A percentile compares a stretch with the other conserved stretches of the same genome.
These are phyloP conservation scores for Saccharomycopsis selenospora DNA, from an alignment of 805 yeast species.

Conservation along the genomic window DNA sequence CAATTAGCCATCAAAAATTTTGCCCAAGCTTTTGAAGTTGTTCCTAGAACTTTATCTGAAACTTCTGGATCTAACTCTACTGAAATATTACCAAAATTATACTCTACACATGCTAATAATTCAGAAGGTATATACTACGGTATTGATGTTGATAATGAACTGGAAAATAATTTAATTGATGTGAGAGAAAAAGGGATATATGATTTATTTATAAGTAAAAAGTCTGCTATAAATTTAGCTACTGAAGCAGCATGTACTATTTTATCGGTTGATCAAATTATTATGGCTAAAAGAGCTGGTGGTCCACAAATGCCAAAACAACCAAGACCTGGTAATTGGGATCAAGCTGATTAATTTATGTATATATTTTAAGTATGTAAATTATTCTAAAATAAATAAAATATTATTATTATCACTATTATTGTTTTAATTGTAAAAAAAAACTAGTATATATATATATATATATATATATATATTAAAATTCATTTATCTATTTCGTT, in stretches of 20 bases:
- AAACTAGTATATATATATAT: no score
- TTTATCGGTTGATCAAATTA: constrained; percentile 89
- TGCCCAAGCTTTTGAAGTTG: constrained; percentile 90
- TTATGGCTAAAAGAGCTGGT: constrained; percentile 98
- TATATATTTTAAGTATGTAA: neutral
- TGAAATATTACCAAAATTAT: constrained; percentile 81
- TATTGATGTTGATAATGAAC: constrained; percentile 61
- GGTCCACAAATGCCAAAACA: constrained; percentile 90
- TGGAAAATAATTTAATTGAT: constrained; percentile 59
- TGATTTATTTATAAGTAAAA: constrained; percentile 75
- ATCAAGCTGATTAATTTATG: constrained; percentile 63
- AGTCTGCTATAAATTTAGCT: constrained; percentile 84
- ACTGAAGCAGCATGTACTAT: constrained; percentile 93
- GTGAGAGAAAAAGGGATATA: constrained; percentile 61
- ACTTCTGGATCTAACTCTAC: constrained; percentile 90
- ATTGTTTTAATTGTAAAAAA: no score
- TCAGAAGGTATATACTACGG: constrained; percentile 39
- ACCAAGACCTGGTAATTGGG: constrained; percentile 92
- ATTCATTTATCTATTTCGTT: no score
- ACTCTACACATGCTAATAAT: constrained; percentile 70
- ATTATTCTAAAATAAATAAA: neutral
- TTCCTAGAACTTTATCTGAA: constrained; percentile 89
- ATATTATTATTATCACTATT: no score
- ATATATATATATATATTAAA: no score
- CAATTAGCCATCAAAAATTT: constrained; percentile 92